A percentile compares a stretch with the other conserved stretches of the same genome.
Conservation (phyloP, 768 basidiomycete genomes). For the Multifurca ochricompacta region DNA sequence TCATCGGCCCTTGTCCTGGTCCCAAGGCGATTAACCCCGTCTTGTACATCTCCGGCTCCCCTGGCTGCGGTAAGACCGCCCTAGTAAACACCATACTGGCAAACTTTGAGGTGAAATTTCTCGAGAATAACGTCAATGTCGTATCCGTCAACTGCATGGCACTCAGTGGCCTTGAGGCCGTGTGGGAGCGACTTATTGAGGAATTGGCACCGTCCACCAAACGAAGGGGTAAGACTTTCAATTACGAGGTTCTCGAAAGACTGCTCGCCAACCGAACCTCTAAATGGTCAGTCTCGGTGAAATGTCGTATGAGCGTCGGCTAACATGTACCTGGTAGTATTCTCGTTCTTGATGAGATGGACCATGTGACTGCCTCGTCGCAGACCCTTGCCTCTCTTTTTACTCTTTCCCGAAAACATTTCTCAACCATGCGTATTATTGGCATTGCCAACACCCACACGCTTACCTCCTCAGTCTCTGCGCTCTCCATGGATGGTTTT, state of each 20-base stretch:
- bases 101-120: conserved; percentile 28
- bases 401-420: conserved; percentile 49
- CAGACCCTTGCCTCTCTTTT: conserved; percentile 59
- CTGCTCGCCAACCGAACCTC: conserved; percentile 35
- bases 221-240: conserved; percentile 37
- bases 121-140: conserved; percentile 38
- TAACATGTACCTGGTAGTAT: conserved; percentile 37
- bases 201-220: conserved; percentile 37
- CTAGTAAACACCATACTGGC: conserved; percentile 61
- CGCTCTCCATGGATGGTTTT: conserved; percentile 28
- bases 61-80: conserved; percentile 90
- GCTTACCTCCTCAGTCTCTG: conserved; percentile 47
- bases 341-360: conserved; percentile 79
- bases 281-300: conserved; percentile 42
- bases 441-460: conserved; percentile 90
- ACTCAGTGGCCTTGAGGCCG: conserved; percentile 51
- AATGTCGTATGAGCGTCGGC: conserved; percentile 15
- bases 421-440: conserved; percentile 55
- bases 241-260: conserved; percentile 33
- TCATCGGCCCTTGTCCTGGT: conserved; percentile 32
- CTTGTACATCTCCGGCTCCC: conserved; percentile 87
- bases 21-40: conserved; percentile 31
- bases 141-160: conserved; percentile 77
- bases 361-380: conserved; percentile 62
- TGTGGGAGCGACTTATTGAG: conserved; percentile 64